These are phyloP conservation scores for Eucalyptus urophylla DNA, from an alignment of 345 rosid species.

Conservation along the genomic window DNA sequence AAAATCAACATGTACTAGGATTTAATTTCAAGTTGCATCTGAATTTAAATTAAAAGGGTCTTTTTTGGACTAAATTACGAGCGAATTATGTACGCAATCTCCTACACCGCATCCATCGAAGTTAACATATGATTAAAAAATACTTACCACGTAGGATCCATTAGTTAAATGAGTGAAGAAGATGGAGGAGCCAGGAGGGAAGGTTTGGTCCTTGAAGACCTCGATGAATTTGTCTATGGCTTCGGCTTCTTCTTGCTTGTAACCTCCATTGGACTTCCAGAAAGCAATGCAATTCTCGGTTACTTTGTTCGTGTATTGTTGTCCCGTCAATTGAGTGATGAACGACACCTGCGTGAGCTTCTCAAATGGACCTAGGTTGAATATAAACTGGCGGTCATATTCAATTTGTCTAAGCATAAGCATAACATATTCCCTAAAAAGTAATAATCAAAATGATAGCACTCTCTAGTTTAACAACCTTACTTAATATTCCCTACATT, in stretches of 20 bases:
- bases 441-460: neutral
- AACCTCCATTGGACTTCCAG: neutral
- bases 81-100: neutral
- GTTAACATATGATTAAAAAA: neutral
- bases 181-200: conserved; percentile 58
- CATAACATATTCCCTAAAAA: neutral
- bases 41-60: neutral
- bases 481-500: neutral
- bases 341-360: neutral
- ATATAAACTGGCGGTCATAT: neutral
- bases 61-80: neutral
- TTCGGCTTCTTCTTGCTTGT: neutral
- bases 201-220: conserved; percentile 43
- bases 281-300: neutral
- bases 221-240: conserved; percentile 42
- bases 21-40: neutral
- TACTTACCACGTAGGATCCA: conserved; percentile 45
- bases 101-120: neutral
- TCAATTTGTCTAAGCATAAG: neutral
- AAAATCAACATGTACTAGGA: neutral
- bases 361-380: neutral
- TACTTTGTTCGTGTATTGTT: neutral
- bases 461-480: neutral
- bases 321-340: neutral
- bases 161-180: conserved; percentile 37